Conservation (phyloP, 139 green algal species). For the Tetradesmus obliquus region DNA sequence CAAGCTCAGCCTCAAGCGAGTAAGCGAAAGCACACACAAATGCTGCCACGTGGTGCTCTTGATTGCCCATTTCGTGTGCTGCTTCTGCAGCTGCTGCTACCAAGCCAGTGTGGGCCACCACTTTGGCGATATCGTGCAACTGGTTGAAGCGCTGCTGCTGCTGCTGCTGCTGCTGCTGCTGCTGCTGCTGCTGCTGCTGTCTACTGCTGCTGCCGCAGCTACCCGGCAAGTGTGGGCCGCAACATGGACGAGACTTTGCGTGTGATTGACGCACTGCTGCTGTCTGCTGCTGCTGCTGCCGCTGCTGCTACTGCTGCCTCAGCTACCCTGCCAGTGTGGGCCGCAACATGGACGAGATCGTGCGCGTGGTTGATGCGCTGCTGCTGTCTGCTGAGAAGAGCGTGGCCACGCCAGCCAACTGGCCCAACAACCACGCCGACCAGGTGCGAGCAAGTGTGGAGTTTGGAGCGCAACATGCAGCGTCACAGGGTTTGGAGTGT, state of each 20-base stretch:
- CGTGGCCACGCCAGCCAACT: conserved; percentile 63
- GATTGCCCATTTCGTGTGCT: no score
- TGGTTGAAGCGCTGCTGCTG: no score
- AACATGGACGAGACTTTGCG: conserved; percentile 67
- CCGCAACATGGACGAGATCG: conserved; percentile 70
- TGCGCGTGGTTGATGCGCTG: conserved; percentile 60
- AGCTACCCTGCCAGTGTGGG: conserved; percentile 65
- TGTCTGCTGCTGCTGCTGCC: background rate
- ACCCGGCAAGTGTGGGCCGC: conserved; percentile 63
- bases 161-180: no score
- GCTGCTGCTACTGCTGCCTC: background rate
- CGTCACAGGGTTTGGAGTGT: no score
- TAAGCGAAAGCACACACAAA: no score
- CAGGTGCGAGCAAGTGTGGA: background rate
- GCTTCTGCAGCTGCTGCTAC: no score
- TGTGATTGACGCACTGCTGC: background rate
- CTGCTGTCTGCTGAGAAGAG: conserved; percentile 60
- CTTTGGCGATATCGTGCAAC: no score
- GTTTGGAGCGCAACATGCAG: background rate
- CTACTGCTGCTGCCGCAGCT: conserved; percentile 33
- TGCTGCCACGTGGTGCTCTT: no score
- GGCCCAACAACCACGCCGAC: conserved; percentile 65
- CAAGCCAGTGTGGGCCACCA: no score
- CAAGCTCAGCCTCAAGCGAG: conserved; percentile 55
- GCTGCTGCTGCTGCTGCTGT: background rate